A percentile compares a stretch with the other conserved stretches of the same genome.
These are phyloP conservation scores for Neurospora sp. DNA, from an alignment of 495 filamentous ascomycete genomes.

Conservation along the genomic window DNA sequence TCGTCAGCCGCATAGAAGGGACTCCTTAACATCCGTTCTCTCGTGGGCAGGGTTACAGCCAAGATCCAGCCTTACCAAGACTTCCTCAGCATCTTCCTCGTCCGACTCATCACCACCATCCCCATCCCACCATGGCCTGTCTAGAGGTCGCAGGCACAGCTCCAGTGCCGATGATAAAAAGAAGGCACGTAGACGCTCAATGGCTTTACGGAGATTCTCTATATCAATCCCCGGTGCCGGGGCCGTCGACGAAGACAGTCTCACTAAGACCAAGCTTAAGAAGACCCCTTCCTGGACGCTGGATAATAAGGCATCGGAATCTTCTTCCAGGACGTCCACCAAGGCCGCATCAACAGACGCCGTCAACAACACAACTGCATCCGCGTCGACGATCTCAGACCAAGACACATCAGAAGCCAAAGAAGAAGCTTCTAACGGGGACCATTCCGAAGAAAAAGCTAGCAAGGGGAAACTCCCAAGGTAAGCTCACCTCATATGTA, in stretches of 20 bases:
- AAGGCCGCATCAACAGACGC: constrained; percentile 18
- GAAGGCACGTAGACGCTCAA: constrained; percentile 25
- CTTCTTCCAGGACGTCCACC: constrained; percentile 11
- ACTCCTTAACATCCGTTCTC: constrained; percentile 21
- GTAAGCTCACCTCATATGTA: constrained; percentile 1
- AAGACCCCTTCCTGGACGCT: constrained; percentile 14
- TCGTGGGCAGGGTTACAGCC: constrained; percentile 20
- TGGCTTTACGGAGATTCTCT: constrained; percentile 17
- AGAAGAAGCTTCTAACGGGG: not conserved
- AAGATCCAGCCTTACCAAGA: constrained; percentile 6
- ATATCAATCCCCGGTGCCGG: constrained; percentile 8
- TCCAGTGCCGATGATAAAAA: constrained; percentile 17
- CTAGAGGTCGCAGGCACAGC: constrained; percentile 23
- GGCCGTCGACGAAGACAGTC: constrained; percentile 7
- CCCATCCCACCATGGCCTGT: constrained; percentile 1
- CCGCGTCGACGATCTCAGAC: not conserved
- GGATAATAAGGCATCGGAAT: constrained; percentile 9
- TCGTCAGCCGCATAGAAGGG: constrained; percentile 21
- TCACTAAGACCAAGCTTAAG: constrained; percentile 20
- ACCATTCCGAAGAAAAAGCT: not conserved
- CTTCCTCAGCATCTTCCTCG: constrained; percentile 7
- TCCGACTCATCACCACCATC: constrained; percentile 1
- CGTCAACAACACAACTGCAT: constrained; percentile 10
- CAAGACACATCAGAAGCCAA: constrained; percentile 3
- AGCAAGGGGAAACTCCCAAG: constrained; percentile 9